phyloP scores from a whole-genome alignment of 1,139 yeast genomes.

The Diutina ranongensis region DNA sequence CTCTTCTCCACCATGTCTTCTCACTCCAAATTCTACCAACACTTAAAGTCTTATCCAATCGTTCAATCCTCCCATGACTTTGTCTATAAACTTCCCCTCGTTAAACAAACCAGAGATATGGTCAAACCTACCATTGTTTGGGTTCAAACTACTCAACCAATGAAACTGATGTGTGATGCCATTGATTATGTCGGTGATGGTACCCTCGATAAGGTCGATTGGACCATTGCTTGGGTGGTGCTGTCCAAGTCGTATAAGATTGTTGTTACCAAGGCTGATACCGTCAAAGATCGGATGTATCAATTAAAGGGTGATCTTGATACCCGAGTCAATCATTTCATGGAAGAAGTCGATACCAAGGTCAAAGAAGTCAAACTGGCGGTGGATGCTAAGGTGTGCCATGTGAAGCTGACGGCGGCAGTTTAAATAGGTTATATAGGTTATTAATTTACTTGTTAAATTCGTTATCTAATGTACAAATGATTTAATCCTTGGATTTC shows the following conservation, averaged over 20 bases:
- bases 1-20: neutral
- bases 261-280: neutral
- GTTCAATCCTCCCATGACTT: neutral
- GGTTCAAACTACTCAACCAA: neutral
- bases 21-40: neutral
- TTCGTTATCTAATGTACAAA: slow-evolving; percentile 4
- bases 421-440: no score
- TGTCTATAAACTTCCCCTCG: neutral
- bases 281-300: neutral
- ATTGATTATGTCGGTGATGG: neutral
- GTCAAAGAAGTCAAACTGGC: neutral
- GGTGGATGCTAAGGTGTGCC: neutral
- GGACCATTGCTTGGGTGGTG: neutral
- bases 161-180: slow-evolving; percentile 1
- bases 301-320: neutral
- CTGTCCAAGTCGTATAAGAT: neutral
- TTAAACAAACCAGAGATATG: neutral
- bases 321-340: neutral
- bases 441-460: neutral
- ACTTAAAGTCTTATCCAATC: slow-evolving; percentile 4
- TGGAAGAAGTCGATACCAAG: neutral
- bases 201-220: neutral
- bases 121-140: neutral
- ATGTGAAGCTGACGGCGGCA: no score
- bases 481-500: slow-evolving; percentile 16